These are phyloP conservation scores for Terana coerulea DNA, from an alignment of 768 basidiomycete species.

Conservation along the genomic window DNA sequence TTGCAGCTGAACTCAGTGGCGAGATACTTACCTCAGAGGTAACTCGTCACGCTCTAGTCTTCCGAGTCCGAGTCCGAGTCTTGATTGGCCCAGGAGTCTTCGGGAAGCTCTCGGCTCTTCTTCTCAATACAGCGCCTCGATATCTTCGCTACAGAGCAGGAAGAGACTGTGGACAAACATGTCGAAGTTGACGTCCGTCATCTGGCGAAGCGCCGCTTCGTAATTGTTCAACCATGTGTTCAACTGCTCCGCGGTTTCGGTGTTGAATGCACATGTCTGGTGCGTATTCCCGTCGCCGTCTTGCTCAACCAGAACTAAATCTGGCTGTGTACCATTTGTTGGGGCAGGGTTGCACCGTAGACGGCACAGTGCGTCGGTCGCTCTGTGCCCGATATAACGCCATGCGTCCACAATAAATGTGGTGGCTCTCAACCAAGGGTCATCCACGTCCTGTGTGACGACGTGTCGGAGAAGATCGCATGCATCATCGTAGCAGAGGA, in stretches of 20 bases:
- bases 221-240: constrained; percentile 6
- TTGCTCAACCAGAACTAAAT: background rate
- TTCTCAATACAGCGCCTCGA: too few relatives aligned
- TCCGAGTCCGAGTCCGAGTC: too few relatives aligned
- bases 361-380: constrained; percentile 7
- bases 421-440: constrained; percentile 1
- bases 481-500: too few relatives aligned
- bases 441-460: too few relatives aligned
- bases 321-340: constrained; percentile 6
- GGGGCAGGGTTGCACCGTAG: constrained; percentile 9
- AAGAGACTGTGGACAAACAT: constrained; percentile 4
- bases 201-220: constrained; percentile 6
- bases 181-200: constrained; percentile 10
- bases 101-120: too few relatives aligned
- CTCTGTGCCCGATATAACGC: constrained; percentile 5
- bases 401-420: constrained; percentile 9
- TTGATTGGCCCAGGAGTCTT: too few relatives aligned
- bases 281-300: background rate
- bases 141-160: constrained; percentile 1
- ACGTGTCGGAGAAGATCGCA: too few relatives aligned
- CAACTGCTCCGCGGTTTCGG: constrained; percentile 7
- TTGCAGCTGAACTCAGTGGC: too few relatives aligned
- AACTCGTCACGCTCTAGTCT: too few relatives aligned
- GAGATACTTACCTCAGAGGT: too few relatives aligned
- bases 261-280: constrained; percentile 11